Evolutionary conservation across 495 filamentous ascomycete species (phyloP).

Genomic region (Oidiodendron maius): DNA sequence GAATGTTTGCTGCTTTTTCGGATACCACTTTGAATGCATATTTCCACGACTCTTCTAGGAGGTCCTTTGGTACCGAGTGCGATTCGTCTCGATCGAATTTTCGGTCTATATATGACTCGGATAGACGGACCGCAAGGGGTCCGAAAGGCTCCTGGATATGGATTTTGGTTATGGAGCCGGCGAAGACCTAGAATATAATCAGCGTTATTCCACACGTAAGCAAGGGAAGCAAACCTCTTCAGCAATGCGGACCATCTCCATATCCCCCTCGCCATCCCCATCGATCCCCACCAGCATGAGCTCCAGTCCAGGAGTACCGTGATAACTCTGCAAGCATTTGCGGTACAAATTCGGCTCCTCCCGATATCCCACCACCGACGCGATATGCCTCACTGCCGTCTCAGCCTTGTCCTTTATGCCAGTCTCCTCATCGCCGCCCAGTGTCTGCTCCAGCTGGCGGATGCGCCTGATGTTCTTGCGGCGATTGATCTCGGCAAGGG

Average conservation of each 20-base stretch:
- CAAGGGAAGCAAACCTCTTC: constrained; percentile 6
- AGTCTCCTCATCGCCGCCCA: constrained; percentile 3
- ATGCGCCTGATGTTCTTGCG: constrained; percentile 8
- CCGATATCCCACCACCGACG: constrained; percentile 30
- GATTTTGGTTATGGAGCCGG: constrained; percentile 22
- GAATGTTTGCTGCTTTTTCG: constrained; percentile 5
- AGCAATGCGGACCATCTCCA: constrained; percentile 31
- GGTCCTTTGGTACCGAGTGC: background rate
- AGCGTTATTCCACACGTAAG: background rate
- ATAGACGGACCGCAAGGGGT: constrained; percentile 27
- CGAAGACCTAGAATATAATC: constrained; percentile 20
- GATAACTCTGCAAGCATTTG: constrained; percentile 29
- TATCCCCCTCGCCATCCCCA: constrained; percentile 25
- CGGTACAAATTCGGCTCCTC: constrained; percentile 28
- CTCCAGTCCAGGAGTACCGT: constrained; percentile 20
- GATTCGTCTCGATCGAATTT: background rate
- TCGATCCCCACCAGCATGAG: constrained; percentile 29
- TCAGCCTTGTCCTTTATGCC: constrained; percentile 1
- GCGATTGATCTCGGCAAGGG: constrained; percentile 8
- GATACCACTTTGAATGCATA: constrained; percentile 5
- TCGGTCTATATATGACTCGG: constrained; percentile 21
- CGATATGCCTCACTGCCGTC: constrained; percentile 15
- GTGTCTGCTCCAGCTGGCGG: background rate
- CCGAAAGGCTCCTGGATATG: constrained; percentile 27
- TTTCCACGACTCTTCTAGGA: constrained; percentile 4